Evolutionary conservation across 2,329 filamentous ascomycete genomes (phyloP).

Genomic region (Botrytis medusae): DNA sequence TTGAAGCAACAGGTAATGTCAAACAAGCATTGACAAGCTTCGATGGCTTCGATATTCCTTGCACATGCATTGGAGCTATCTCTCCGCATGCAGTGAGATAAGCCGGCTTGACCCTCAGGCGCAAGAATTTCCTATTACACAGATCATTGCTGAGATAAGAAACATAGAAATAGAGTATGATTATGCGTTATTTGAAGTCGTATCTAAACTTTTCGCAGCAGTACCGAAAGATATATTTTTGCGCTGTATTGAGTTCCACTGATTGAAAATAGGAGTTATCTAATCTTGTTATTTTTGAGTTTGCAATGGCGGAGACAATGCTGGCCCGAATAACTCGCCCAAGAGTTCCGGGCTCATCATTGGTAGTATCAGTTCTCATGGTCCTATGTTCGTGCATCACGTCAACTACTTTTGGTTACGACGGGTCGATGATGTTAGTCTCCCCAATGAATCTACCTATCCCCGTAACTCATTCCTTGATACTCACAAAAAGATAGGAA

Average conservation of each 20-base stretch:
- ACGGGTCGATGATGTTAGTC: constrained; percentile 31
- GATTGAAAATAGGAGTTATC: background rate
- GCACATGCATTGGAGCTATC: background rate
- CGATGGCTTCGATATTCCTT: background rate
- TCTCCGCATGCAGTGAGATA: constrained; percentile 8
- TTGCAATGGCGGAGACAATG: constrained; percentile 9
- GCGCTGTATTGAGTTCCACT: background rate
- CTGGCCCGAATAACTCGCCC: constrained; percentile 9
- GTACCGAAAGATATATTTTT: background rate
- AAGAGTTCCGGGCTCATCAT: constrained; percentile 21
- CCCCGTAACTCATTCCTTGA: background rate
- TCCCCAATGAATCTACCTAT: background rate
- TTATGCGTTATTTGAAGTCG: background rate
- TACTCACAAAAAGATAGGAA: constrained; percentile 39
- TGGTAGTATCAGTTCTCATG: constrained; percentile 18
- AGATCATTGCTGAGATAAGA: background rate
- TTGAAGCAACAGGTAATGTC: background rate
- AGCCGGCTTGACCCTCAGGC: background rate
- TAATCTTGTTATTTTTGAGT: background rate
- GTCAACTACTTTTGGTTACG: constrained; percentile 32
- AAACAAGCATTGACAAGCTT: constrained; percentile 15
- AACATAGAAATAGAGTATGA: background rate
- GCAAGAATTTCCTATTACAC: background rate
- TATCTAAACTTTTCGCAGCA: background rate
- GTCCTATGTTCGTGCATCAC: constrained; percentile 28